Conservation (phyloP, 371 early-diverging fungal genomes). For the Syncephalastrum sp. region DNA sequence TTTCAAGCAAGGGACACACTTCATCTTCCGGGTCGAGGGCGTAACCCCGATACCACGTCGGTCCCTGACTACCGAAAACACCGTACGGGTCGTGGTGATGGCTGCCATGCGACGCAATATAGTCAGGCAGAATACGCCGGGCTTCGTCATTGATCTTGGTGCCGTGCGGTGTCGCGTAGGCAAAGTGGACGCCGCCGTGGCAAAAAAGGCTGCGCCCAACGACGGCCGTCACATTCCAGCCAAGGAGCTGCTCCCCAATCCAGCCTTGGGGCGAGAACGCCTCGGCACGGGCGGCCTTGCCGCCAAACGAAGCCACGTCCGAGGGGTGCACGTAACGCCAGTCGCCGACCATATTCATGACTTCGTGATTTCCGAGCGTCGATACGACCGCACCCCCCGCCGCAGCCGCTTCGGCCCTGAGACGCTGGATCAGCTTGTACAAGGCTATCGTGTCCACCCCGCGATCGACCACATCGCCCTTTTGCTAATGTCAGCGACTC, state of each 20-base stretch:
- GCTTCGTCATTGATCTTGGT: conserved; percentile 58
- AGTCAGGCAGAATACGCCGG: conserved; percentile 30
- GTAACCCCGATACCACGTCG: conserved; percentile 69
- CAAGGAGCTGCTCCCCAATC: conserved; percentile 60
- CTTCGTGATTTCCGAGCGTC: conserved; percentile 69
- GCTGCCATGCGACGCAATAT: conserved; percentile 25
- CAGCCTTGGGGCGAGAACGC: conserved; percentile 66
- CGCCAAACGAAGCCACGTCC: conserved; percentile 69
- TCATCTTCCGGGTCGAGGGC: conserved; percentile 53
- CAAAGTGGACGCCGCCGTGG: conserved; percentile 70
- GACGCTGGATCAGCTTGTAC: conserved; percentile 58
- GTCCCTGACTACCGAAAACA: conserved; percentile 47
- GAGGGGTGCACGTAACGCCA: conserved; percentile 70
- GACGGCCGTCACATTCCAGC: conserved; percentile 57
- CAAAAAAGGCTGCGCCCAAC: conserved; percentile 69
- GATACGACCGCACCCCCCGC: conserved; percentile 62
- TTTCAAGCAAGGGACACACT: conserved; percentile 50
- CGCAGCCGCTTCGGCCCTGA: conserved; percentile 56
- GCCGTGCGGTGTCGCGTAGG: conserved; percentile 50
- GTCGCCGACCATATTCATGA: conserved; percentile 74
- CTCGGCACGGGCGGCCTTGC: conserved; percentile 40
- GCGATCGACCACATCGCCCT: conserved; percentile 78
- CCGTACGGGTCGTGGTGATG: conserved; percentile 28
- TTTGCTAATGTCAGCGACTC: neutral
- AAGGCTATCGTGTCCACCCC: conserved; percentile 72